Conservation (phyloP, 371 early-diverging fungal genomes). For the Dichotomocladium elegans region DNA sequence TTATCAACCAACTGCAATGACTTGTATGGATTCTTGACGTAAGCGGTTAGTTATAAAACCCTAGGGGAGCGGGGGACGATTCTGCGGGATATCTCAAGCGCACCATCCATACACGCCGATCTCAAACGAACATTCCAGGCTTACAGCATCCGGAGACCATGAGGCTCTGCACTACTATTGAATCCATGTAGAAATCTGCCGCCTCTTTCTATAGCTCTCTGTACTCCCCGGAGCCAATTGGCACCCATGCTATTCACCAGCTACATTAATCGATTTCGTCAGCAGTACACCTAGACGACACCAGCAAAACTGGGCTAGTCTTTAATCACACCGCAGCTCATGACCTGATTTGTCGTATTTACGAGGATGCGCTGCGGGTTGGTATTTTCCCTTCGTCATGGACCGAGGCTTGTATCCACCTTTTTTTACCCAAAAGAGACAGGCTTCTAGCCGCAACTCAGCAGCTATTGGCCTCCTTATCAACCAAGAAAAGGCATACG, state of each 20-base stretch:
- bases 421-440: slow-evolving; percentile 11
- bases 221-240: not conserved
- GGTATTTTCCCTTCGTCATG: slow-evolving; percentile 15
- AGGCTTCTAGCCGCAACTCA: not conserved
- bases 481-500: too few species aligned
- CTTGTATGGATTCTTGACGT: too few species aligned
- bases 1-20: too few species aligned
- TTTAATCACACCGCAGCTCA: not conserved
- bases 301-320: slow-evolving; percentile 1
- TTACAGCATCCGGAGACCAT: slow-evolving; percentile 2
- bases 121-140: not conserved
- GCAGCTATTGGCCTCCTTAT: slow-evolving; percentile 4
- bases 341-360: not conserved
- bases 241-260: not conserved
- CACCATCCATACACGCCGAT: not conserved
- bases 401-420: slow-evolving; percentile 12
- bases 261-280: not conserved
- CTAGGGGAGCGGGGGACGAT: too few species aligned
- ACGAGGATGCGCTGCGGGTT: slow-evolving; percentile 11
- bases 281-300: not conserved
- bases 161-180: not conserved
- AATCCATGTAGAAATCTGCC: not conserved
- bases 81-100: too few species aligned
- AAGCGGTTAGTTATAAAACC: too few species aligned
- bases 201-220: not conserved